Evolutionary conservation across 495 filamentous ascomycete genomes (phyloP).

Genomic region (Penicillium verhagenii): DNA sequence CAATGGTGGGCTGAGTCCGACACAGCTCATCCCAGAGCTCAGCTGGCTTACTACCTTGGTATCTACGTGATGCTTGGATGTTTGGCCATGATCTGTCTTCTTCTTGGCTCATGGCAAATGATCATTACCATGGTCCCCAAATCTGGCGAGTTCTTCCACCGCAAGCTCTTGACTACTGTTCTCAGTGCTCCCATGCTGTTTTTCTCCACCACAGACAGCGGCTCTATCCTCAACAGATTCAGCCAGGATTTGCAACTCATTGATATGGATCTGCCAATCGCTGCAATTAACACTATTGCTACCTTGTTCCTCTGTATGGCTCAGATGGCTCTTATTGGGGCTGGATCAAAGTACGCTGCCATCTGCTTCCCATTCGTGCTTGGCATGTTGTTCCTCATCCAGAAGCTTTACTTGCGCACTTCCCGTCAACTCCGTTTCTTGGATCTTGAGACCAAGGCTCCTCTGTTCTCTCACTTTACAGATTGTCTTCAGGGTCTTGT

Average conservation of each 20-base stretch:
- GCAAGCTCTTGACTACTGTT: conserved; percentile 48
- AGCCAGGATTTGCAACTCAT: conserved; percentile 61
- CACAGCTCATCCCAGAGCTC: conserved; percentile 35
- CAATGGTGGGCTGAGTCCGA: conserved; percentile 54
- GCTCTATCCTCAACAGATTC: conserved; percentile 52
- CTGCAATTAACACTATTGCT: conserved; percentile 48
- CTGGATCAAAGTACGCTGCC: conserved; percentile 48
- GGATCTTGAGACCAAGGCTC: conserved; percentile 61
- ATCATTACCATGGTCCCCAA: conserved; percentile 55
- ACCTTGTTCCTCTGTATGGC: conserved; percentile 47
- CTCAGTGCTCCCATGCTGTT: conserved; percentile 48
- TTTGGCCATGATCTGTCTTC: conserved; percentile 40
- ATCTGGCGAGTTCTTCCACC: conserved; percentile 51
- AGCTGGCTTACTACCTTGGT: conserved; percentile 52
- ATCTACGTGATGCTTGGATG: conserved; percentile 55
- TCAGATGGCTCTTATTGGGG: conserved; percentile 51
- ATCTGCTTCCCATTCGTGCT: conserved; percentile 51
- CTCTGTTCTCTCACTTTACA: conserved; percentile 58
- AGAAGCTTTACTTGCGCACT: conserved; percentile 62
- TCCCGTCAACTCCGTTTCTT: conserved; percentile 63
- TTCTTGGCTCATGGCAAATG: conserved; percentile 50
- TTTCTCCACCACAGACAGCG: conserved; percentile 47
- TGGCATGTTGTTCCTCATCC: conserved; percentile 51
- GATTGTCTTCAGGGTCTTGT: conserved; percentile 51
- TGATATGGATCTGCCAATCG: conserved; percentile 54